phyloP scores from a whole-genome alignment of 2,329 filamentous ascomycete genomes.

The Leptoxyphium fumago region DNA sequence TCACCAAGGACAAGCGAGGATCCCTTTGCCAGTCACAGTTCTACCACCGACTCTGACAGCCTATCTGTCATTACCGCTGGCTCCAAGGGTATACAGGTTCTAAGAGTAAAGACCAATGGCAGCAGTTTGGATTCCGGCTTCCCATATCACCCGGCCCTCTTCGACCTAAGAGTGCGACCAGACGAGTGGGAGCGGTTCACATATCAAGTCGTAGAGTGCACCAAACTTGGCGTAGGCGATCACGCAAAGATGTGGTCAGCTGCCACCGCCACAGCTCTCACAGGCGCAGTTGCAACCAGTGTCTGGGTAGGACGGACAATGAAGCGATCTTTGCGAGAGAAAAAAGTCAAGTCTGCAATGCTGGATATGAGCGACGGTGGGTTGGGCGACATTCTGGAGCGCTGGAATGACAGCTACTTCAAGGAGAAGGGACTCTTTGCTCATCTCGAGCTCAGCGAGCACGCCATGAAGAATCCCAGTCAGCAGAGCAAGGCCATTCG shows the following conservation, averaged over 20 bases:
- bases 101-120: conserved; percentile 10
- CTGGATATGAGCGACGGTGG: conserved; percentile 5
- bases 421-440: conserved; percentile 9
- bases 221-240: conserved; percentile 8
- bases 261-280: conserved; percentile 5
- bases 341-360: conserved; percentile 10
- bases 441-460: conserved; percentile 10
- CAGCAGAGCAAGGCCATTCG: conserved; percentile 6
- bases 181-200: conserved; percentile 13
- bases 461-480: conserved; percentile 5
- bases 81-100: not conserved
- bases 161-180: conserved; percentile 11
- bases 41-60: not conserved
- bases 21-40: not conserved
- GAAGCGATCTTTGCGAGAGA: conserved; percentile 9
- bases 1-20: not conserved
- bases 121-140: conserved; percentile 10
- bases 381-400: conserved; percentile 9
- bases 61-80: not conserved
- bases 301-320: conserved; percentile 7
- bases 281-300: conserved; percentile 4
- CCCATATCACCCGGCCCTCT: conserved; percentile 11
- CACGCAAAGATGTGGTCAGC: conserved; percentile 10
- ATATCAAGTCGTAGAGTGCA: conserved; percentile 6
- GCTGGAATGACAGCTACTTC: conserved; percentile 14